phyloP scores from a whole-genome alignment of 73 alveolate genomes.

The Paramecium sexaurelia region DNA sequence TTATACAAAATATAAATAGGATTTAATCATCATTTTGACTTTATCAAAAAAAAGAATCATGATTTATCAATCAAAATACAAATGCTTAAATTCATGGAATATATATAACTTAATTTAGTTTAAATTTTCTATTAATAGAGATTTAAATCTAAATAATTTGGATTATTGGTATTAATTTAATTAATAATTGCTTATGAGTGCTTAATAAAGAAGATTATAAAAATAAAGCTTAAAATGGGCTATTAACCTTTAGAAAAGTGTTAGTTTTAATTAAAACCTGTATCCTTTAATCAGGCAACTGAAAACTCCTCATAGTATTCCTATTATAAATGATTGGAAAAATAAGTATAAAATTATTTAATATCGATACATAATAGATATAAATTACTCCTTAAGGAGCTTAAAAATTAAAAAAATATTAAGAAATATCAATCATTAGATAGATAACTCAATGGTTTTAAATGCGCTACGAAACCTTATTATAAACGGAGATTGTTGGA shows the following conservation, averaged over 20 bases:
- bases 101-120: neutral
- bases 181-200: neutral
- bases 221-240: neutral
- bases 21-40: too few relatives aligned
- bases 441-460: neutral
- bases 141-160: neutral
- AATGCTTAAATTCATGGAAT: too few relatives aligned
- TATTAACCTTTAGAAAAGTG: neutral
- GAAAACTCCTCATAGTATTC: neutral
- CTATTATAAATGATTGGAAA: too few relatives aligned
- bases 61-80: too few relatives aligned
- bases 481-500: neutral
- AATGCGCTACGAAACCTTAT: neutral
- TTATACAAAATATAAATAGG: too few relatives aligned
- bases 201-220: neutral
- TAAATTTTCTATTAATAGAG: neutral
- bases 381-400: neutral
- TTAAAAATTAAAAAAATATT: neutral
- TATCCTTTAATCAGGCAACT: neutral
- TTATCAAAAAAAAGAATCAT: too few relatives aligned
- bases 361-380: neutral
- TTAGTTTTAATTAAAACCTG: neutral
- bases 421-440: neutral
- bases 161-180: neutral
- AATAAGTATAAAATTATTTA: too few relatives aligned